These are phyloP conservation scores for Solanum habrochaites DNA, from an alignment of 257 asterid genomes.

Conservation along the genomic window DNA sequence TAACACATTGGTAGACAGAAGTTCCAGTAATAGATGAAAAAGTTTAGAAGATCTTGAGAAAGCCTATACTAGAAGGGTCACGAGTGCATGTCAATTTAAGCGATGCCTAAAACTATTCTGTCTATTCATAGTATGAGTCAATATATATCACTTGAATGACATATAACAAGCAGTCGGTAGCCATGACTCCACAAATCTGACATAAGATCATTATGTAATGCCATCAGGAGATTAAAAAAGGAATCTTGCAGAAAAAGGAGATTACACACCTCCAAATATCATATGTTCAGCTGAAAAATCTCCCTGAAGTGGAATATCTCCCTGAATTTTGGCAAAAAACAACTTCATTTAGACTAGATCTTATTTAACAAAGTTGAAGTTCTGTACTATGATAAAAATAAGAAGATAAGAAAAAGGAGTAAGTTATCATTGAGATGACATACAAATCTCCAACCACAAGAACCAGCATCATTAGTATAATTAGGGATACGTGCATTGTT, in stretches of 20 bases:
- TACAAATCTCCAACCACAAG: neutral
- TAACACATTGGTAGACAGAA: neutral
- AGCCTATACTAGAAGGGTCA: neutral
- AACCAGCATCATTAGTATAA: neutral
- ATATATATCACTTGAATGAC: neutral
- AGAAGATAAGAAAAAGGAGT: neutral
- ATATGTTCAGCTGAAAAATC: conserved; percentile 98
- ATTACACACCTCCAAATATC: conserved; percentile 84
- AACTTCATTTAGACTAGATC: neutral
- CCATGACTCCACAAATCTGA: neutral
- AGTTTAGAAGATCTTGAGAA: neutral
- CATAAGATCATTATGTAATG: neutral
- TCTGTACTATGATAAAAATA: neutral
- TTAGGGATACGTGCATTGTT: neutral
- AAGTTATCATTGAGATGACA: neutral
- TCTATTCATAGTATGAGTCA: neutral
- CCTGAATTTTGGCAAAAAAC: conserved; percentile 34
- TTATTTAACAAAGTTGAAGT: neutral
- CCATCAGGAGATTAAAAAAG: neutral
- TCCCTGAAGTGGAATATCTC: conserved; percentile 96
- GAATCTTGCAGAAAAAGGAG: neutral
- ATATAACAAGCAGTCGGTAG: neutral
- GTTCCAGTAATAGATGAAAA: neutral
- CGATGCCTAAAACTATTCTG: neutral
- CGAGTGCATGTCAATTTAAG: neutral